Evolutionary conservation across 768 basidiomycete genomes (phyloP).

Genomic region (Rhizopogon vulgaris): DNA sequence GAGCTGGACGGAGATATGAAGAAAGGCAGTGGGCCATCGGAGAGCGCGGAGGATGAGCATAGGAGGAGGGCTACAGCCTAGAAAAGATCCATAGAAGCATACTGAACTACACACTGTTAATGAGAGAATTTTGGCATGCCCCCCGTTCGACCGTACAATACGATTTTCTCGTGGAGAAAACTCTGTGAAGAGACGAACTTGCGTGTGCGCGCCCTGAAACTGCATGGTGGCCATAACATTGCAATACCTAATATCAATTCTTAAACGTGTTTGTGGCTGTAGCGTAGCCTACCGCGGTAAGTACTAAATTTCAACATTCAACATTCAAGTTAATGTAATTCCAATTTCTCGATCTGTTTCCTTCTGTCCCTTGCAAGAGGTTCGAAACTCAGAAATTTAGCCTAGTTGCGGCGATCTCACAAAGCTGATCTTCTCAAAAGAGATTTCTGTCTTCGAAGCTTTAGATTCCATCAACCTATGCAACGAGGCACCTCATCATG

Average conservation of each 20-base stretch:
- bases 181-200: conserved; percentile 1
- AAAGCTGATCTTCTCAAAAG: conserved; percentile 16
- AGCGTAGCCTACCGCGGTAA: neutral
- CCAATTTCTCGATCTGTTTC: conserved; percentile 1
- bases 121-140: conserved; percentile 12
- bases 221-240: neutral
- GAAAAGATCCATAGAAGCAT: conserved; percentile 24
- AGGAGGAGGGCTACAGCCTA: conserved; percentile 45
- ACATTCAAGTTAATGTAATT: neutral
- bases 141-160: neutral
- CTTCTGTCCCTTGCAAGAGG: conserved; percentile 5
- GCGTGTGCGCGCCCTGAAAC: neutral
- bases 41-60: conserved; percentile 38
- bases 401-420: conserved; percentile 23
- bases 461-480: conserved; percentile 7
- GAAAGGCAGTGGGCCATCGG: conserved; percentile 27
- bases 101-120: conserved; percentile 9
- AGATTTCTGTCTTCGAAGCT: conserved; percentile 2
- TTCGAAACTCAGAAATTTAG: conserved; percentile 16
- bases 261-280: conserved; percentile 2
- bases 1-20: conserved; percentile 15
- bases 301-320: neutral
- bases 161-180: neutral
- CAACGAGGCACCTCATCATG: conserved; percentile 10
- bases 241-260: neutral